These are phyloP conservation scores for Candida schatavii DNA, from an alignment of 805 yeast species.

Conservation along the genomic window DNA sequence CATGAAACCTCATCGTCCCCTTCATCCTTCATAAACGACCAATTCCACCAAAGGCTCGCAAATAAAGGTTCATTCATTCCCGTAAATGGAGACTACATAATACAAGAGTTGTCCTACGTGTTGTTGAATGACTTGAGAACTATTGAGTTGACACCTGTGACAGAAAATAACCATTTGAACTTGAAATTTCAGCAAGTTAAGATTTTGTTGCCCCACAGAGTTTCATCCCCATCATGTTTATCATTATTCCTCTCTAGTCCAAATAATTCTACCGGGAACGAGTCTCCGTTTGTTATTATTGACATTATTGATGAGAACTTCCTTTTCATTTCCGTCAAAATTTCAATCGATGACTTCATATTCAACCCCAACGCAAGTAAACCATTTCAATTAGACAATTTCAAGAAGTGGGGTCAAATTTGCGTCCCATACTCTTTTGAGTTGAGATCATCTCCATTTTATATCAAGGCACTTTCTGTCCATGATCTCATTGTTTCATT, in stretches of 20 bases:
- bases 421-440: slow-evolving; percentile 64
- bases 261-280: slow-evolving; percentile 7
- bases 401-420: slow-evolving; percentile 62
- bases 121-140: slow-evolving; percentile 29
- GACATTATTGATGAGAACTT: slow-evolving; percentile 55
- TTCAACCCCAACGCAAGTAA: slow-evolving; percentile 11
- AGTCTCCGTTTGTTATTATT: slow-evolving; percentile 32
- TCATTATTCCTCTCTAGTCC: slow-evolving; percentile 10
- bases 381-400: slow-evolving; percentile 24
- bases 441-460: slow-evolving; percentile 31
- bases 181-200: slow-evolving; percentile 32
- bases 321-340: slow-evolving; percentile 47
- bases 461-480: slow-evolving; percentile 40
- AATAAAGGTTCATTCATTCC: slow-evolving; percentile 22
- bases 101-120: slow-evolving; percentile 29
- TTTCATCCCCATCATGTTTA: slow-evolving; percentile 16
- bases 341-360: slow-evolving; percentile 46
- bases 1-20: not conserved
- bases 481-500: slow-evolving; percentile 54
- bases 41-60: slow-evolving; percentile 18
- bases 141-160: slow-evolving; percentile 37
- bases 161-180: slow-evolving; percentile 30
- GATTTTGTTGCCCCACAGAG: slow-evolving; percentile 23
- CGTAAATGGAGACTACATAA: slow-evolving; percentile 13
- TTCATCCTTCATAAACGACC: slow-evolving; percentile 15